These are phyloP conservation scores for Chamaenerion angustifolium DNA, from an alignment of 345 rosid genomes.

Conservation along the genomic window DNA sequence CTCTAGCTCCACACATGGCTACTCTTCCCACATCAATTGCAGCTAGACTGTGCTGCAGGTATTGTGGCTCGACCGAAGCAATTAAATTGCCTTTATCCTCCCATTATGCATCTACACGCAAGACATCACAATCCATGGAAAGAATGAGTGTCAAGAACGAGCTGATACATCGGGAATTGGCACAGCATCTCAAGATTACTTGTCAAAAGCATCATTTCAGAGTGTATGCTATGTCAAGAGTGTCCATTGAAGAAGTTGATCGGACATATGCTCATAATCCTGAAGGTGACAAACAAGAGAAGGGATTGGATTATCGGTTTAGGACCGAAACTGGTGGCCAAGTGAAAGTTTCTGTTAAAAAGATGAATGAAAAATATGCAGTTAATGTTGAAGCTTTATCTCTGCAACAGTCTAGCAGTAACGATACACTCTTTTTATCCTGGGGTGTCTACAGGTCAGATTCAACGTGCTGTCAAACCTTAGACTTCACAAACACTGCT, in stretches of 20 bases:
- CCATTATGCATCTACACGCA: slow-evolving; percentile 12
- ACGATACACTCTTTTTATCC: slow-evolving; percentile 28
- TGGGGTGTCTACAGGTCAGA: slow-evolving; percentile 69
- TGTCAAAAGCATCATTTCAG: slow-evolving; percentile 12
- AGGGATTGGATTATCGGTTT: slow-evolving; percentile 40
- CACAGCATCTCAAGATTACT: slow-evolving; percentile 8
- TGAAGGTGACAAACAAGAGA: slow-evolving; percentile 25
- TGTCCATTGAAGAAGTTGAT: slow-evolving; percentile 33
- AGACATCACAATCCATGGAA: slow-evolving; percentile 9
- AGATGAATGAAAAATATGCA: slow-evolving; percentile 33
- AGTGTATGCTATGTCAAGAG: slow-evolving; percentile 32
- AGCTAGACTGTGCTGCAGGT: slow-evolving; percentile 16
- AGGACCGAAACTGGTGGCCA: slow-evolving; percentile 61
- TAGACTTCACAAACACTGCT: slow-evolving; percentile 23
- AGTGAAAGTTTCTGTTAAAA: slow-evolving; percentile 47
- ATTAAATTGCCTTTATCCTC: slow-evolving; percentile 21
- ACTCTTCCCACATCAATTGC: slow-evolving; percentile 27
- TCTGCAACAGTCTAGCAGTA: slow-evolving; percentile 18
- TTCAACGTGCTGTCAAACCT: slow-evolving; percentile 37
- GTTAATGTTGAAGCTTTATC: slow-evolving; percentile 54
- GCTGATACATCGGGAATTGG: slow-evolving; percentile 11
- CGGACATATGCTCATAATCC: slow-evolving; percentile 14
- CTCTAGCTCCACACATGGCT: slow-evolving; percentile 26
- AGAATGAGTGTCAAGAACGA: slow-evolving; percentile 16
- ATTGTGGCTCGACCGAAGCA: slow-evolving; percentile 17